A percentile compares a stretch with the other conserved stretches of the same genome.
Evolutionary conservation across 2,329 filamentous ascomycete genomes (phyloP).

Genomic region (Xylariaceae sp.): DNA sequence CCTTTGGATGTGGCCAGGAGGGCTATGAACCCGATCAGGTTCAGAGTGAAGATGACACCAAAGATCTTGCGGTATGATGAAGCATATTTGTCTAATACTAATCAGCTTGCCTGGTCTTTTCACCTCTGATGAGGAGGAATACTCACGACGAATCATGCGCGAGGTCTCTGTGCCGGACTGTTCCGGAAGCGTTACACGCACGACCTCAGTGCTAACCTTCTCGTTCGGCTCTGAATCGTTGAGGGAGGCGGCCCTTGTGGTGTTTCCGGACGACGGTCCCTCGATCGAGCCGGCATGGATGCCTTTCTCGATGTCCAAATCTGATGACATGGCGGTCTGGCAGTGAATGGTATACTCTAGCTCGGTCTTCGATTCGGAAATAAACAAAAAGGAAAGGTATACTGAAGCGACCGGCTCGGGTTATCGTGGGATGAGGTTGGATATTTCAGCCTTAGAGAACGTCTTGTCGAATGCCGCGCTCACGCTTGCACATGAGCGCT

Average conservation of each 20-base stretch:
- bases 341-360: too few relatives aligned
- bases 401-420: too few relatives aligned
- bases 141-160: conserved; percentile 25
- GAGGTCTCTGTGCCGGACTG: conserved; percentile 23
- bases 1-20: conserved; percentile 34
- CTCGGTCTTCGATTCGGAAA: too few relatives aligned
- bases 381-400: too few relatives aligned
- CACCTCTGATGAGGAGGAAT: not conserved
- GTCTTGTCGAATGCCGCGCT: too few relatives aligned
- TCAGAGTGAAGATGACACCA: conserved; percentile 48
- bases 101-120: conserved; percentile 10
- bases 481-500: too few relatives aligned
- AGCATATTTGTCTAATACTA: conserved; percentile 25
- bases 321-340: too few relatives aligned
- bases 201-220: conserved; percentile 7
- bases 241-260: conserved; percentile 16
- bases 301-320: conserved; percentile 7
- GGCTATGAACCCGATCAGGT: conserved; percentile 45
- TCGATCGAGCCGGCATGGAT: conserved; percentile 14
- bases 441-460: too few relatives aligned
- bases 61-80: conserved; percentile 52
- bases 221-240: conserved; percentile 19
- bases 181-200: conserved; percentile 21
- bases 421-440: too few relatives aligned
- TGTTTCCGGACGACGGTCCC: too few relatives aligned